Base-by-base conservation (phyloP, 768 basidiomycete genomes). In the Lepiota venenata region DNA sequence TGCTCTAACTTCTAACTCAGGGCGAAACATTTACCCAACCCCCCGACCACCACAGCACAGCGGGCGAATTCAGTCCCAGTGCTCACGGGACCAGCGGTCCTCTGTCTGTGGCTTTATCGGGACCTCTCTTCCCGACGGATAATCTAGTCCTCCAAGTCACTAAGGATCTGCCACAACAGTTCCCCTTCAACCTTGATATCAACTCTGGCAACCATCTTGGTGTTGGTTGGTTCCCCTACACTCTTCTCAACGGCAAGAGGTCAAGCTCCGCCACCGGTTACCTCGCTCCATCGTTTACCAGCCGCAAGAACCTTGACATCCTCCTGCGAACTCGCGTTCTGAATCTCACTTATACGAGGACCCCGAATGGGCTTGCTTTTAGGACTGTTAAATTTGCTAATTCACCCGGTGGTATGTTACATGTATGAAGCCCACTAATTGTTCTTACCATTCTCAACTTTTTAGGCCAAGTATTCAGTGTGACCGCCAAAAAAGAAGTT, bases 81-180 rank as follows among this genome's bases (percentile, higher is more conserved):
- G 53, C 72, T 10, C 75, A 77, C 56, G 66, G 72, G n/a, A 61
- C 58, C 12, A 50, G 60, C 11, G 75, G 76, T 12, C 60, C 66
- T 8, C 61, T 62, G 39, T 55, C 57, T 1, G 69, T 72, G 40
- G 69, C 66, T 46, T 58, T 75, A 6, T 61, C 67, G 10, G 70
- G 72, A n/a, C 68, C 56, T 54, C n/a, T 18, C 11, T 52, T 63
- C 25, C 50, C 65, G 2, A 50, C 59, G 3, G 61, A 65, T 29
- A 52, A 59, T 20, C 50, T 39, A 18, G 58, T 61, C 9, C 36
- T 62, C 27, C 46, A 55, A 15, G 55, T 58, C 10, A 50, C 51
- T 2, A 49, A 48, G 48, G 21, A 38, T 15, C 48, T 49, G 15
- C 10, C 15, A 12, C 36, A 12, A 18, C 14, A 37, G 4, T 49